phyloP scores from a whole-genome alignment of 2,329 filamentous ascomycete genomes.

The Stachybotrys echinatus region DNA sequence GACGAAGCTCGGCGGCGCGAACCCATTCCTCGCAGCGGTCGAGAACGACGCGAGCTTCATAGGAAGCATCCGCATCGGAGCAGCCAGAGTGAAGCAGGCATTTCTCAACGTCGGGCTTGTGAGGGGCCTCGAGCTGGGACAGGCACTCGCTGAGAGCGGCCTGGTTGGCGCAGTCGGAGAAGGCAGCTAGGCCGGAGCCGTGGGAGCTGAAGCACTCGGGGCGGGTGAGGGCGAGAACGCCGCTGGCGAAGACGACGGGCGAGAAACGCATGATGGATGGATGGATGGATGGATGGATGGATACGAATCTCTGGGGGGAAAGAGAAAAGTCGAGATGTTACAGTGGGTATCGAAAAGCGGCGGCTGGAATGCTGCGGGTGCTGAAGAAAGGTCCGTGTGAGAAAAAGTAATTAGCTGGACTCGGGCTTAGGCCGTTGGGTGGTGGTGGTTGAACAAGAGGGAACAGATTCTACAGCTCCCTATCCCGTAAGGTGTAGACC shows the following conservation, averaged over 20 bases:
- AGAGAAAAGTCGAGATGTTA: conserved; percentile 1
- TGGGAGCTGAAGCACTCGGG: conserved; percentile 34
- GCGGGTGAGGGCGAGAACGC: conserved; percentile 22
- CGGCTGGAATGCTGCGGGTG: conserved; percentile 3
- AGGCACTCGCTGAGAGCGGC: conserved; percentile 39
- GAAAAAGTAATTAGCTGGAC: background rate
- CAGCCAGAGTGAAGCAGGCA: conserved; percentile 32
- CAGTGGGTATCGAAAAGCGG: background rate
- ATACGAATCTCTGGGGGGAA: too few species aligned
- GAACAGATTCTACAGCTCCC: background rate
- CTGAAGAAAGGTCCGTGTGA: background rate
- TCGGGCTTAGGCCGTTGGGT: background rate
- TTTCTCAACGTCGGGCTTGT: conserved; percentile 26
- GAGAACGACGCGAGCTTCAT: conserved; percentile 21
- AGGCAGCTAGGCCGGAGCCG: conserved; percentile 30
- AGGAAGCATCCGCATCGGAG: conserved; percentile 19
- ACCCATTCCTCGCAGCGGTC: conserved; percentile 24
- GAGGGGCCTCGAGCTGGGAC: conserved; percentile 21
- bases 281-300: too few species aligned
- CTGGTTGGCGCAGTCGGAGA: conserved; percentile 38
- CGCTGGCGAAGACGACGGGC: conserved; percentile 27
- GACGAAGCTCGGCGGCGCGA: conserved; percentile 20
- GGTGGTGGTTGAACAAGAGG: background rate
- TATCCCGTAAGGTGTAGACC: background rate
- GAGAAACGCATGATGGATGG: conserved; percentile 22